Conservation (phyloP, 2,329 filamentous ascomycete genomes). For the Podosphaera fusca region DNA sequence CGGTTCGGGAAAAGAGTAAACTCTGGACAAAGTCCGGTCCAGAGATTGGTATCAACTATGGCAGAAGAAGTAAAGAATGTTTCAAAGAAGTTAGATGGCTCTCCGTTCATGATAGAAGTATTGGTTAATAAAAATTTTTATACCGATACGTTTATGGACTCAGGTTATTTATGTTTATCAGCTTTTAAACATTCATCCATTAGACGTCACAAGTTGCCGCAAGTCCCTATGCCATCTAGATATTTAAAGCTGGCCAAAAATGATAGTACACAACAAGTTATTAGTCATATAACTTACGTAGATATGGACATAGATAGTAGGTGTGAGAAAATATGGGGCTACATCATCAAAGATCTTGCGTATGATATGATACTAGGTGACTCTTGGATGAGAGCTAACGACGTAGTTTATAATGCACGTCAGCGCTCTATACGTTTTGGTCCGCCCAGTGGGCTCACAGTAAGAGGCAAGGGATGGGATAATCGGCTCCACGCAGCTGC, state of each 20-base stretch:
- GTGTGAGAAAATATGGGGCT: background rate
- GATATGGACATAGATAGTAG: background rate
- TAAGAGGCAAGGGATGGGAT: background rate
- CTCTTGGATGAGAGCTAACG: background rate
- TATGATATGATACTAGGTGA: background rate
- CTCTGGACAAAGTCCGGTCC: background rate
- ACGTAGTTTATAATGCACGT: background rate
- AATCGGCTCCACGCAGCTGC: background rate
- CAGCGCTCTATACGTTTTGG: background rate
- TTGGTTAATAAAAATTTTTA: too few species aligned
- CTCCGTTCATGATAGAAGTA: too few species aligned
- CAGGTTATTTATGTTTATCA: too few species aligned
- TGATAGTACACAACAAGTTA: too few species aligned
- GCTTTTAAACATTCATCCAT: too few species aligned
- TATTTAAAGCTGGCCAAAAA: too few species aligned
- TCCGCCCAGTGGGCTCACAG: background rate
- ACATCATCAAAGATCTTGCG: background rate
- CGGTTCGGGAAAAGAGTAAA: background rate
- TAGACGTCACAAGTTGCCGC: too few species aligned
- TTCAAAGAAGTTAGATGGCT: background rate
- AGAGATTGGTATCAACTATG: too few species aligned
- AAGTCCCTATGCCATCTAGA: too few species aligned
- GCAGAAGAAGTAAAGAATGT: too few species aligned
- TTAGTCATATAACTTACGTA: too few species aligned
- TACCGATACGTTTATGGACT: too few species aligned